phyloP scores from a whole-genome alignment of 1,139 yeast species.

The Blastobotrys arbuscula region DNA sequence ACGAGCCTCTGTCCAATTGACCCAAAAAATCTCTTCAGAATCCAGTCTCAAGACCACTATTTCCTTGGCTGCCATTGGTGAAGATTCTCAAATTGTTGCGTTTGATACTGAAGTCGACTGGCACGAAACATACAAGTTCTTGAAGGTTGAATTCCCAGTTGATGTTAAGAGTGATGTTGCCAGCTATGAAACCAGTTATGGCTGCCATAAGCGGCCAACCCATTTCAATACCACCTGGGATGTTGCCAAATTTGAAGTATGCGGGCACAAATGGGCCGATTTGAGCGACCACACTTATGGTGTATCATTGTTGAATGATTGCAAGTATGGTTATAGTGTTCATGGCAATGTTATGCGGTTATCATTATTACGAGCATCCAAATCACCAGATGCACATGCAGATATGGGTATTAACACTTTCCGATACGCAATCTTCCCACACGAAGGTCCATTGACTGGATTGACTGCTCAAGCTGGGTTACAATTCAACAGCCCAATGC shows the following conservation, averaged over 20 bases:
- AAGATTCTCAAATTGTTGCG: constrained; percentile 35
- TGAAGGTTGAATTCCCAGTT: constrained; percentile 93
- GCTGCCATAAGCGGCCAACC: constrained; percentile 84
- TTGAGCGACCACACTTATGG: constrained; percentile 82
- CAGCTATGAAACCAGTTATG: constrained; percentile 89
- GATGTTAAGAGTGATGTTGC: constrained; percentile 71
- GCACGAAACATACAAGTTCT: constrained; percentile 82
- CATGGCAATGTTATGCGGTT: constrained; percentile 87
- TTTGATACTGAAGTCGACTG: constrained; percentile 73
- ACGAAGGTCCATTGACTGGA: constrained; percentile 55
- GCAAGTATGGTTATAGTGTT: constrained; percentile 85
- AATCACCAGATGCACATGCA: constrained; percentile 87
- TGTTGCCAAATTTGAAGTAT: constrained; percentile 91
- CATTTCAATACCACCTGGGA: constrained; percentile 96
- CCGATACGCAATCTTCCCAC: constrained; percentile 82
- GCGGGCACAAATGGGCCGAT: constrained; percentile 92
- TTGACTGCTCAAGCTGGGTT: constrained; percentile 70
- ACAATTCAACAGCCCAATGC: constrained; percentile 64
- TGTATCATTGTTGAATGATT: constrained; percentile 76
- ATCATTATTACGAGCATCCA: constrained; percentile 76
- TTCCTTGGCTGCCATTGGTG: constrained; percentile 45
- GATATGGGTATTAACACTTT: constrained; percentile 88
- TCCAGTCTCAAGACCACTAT: constrained; percentile 65
- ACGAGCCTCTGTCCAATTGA: constrained; percentile 53
- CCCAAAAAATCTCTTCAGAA: constrained; percentile 49